Evolutionary conservation across 768 basidiomycete genomes (phyloP), one percentile per base, ranked within the genome.

Genomic region (Termitomyces bulborhizus): DNA sequence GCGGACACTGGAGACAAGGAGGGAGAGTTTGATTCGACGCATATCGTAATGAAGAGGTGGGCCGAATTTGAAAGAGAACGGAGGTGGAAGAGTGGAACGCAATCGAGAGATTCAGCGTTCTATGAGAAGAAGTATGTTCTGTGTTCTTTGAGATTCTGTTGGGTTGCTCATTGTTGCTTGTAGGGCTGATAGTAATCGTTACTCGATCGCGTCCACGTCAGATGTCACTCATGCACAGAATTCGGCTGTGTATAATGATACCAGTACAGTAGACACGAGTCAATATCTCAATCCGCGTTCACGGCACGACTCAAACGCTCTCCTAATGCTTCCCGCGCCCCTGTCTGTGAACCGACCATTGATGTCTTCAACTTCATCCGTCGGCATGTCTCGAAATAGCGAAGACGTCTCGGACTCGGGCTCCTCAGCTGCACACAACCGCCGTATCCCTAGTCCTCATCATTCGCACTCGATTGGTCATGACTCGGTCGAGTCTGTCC

Each of bases 11-110:
- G 89, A 11, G 95, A 93, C 67, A 99, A 98, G 75, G 93, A 96
- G 58, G 97, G 97, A 68, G 90, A 90, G 67, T 99, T 99, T 64
- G 96, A 99, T 73, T 96, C 94, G 29, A 81, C 85, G 44, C 86
- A 95, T 71, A 98, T 99, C 62, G 89, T 96, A 36, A 98, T 98
- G 97, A 98, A 98, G 78, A 83, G 93, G 40, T 99, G 96, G 96
- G 93, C 85, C 16, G 97, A 98, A 71, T 98, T 97, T 68, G 97
- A 98, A 76, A 78, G 96, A 47, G 97, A 98, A 61, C 75, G 96
- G 61, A 79, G 94, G 58, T 98, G 92, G 93, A 93, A 86, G 83
- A 87, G 70, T 65, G 94, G 93, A 6, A 82, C 82, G 21, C 83
- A 87, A 60, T 94, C 92, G 4, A 81, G 89, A 57, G 93, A 96